Conservation (phyloP, 345 rosid genomes). For the Conringia planisiliqua region DNA sequence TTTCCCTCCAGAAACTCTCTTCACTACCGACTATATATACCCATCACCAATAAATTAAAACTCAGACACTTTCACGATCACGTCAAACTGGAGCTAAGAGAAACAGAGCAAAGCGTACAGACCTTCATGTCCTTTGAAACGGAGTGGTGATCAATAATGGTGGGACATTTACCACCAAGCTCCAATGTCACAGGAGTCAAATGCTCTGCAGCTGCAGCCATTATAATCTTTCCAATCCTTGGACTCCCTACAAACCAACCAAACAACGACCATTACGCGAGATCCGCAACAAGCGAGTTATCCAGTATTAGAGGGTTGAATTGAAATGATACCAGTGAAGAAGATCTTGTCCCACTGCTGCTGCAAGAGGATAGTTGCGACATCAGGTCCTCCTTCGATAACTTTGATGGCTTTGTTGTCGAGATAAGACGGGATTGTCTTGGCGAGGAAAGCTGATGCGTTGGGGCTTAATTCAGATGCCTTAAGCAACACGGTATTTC, state of each 20-base stretch:
- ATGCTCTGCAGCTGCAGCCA: constrained; percentile 81
- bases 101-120: constrained; percentile 14
- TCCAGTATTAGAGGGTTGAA: not conserved
- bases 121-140: constrained; percentile 54
- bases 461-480: constrained; percentile 71
- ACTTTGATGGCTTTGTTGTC: constrained; percentile 70
- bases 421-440: constrained; percentile 57
- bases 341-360: constrained; percentile 92
- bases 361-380: constrained; percentile 49
- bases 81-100: not conserved
- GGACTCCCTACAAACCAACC: constrained; percentile 56
- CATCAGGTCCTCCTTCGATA: constrained; percentile 60
- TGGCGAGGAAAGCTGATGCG: constrained; percentile 52
- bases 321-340: constrained; percentile 53
- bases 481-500: constrained; percentile 70
- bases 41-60: constrained; percentile 32
- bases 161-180: constrained; percentile 88
- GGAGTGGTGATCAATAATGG: constrained; percentile 51
- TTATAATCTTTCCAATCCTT: constrained; percentile 54
- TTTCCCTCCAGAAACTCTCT: constrained; percentile 77
- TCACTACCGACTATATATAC: constrained; percentile 35
- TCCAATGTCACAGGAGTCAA: constrained; percentile 86
- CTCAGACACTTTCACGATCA: not conserved
- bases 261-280: not conserved
- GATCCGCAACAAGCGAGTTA: not conserved